Percentiles rank a stretch among this genome's conserved stretches.
Conservation (phyloP, 1,284 basidiomycete genomes). For the Ganoderma multipileum region DNA sequence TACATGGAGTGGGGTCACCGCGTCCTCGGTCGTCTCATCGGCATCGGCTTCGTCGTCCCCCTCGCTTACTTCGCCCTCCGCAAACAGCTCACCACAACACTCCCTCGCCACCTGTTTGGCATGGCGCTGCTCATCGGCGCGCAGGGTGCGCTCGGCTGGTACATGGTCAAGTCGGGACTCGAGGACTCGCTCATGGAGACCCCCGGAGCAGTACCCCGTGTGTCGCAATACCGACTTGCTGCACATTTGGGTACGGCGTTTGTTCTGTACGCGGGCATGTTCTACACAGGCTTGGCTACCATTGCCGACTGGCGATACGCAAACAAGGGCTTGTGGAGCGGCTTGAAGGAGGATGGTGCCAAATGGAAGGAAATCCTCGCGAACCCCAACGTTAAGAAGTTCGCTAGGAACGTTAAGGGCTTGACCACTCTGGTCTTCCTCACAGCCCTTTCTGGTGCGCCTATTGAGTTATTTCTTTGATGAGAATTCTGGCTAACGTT, state of each 20-base stretch:
- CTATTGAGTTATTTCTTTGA: background rate
- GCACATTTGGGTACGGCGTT: conserved; percentile 94
- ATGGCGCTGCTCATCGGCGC: conserved; percentile 86
- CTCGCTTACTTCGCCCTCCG: conserved; percentile 80
- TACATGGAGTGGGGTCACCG: conserved; percentile 99
- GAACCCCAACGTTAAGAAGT: conserved; percentile 63
- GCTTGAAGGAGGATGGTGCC: conserved; percentile 46
- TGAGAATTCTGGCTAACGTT: background rate
- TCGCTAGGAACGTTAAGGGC: conserved; percentile 65
- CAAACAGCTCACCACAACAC: conserved; percentile 67
- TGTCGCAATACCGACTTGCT: conserved; percentile 96
- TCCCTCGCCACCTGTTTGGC: conserved; percentile 71
- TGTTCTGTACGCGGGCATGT: conserved; percentile 91
- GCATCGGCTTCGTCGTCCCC: conserved; percentile 81
- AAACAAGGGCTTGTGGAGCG: conserved; percentile 49
- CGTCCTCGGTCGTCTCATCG: conserved; percentile 91
- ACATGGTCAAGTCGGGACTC: conserved; percentile 98
- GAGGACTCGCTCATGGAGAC: conserved; percentile 83
- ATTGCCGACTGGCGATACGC: conserved; percentile 86
- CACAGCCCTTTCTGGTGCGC: conserved; percentile 87
- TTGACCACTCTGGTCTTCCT: conserved; percentile 84
- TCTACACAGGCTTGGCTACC: conserved; percentile 81
- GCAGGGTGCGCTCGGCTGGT: conserved; percentile 96
- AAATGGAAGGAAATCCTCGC: conserved; percentile 61
- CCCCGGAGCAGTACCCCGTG: conserved; percentile 89